Evolutionary conservation across 2,329 filamentous ascomycete genomes (phyloP).

Genomic region (Fusarium udum): DNA sequence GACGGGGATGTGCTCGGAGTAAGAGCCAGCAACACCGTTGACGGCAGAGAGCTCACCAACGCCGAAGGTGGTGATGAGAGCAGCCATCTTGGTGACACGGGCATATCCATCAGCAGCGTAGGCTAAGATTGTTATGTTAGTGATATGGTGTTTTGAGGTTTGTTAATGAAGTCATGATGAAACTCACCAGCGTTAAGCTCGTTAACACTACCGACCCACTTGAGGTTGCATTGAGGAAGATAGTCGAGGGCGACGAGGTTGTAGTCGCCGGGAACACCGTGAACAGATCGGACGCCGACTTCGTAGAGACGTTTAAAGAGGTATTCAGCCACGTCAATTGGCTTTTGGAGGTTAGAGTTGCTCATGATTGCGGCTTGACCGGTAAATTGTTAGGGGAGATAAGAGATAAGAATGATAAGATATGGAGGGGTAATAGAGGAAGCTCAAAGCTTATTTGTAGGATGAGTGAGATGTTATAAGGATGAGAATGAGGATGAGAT

Average conservation of each 20-base stretch:
- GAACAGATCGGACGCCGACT: constrained; percentile 71
- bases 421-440: constrained; percentile 8
- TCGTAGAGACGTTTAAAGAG: constrained; percentile 72
- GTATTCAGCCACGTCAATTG: constrained; percentile 72
- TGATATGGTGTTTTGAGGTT: not conserved
- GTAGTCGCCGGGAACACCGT: constrained; percentile 78
- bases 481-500: not conserved
- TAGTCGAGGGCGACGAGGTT: constrained; percentile 76
- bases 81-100: constrained; percentile 74
- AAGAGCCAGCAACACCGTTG: constrained; percentile 79
- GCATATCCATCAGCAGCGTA: constrained; percentile 86
- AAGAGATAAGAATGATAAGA: not conserved
- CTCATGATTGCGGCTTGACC: constrained; percentile 29
- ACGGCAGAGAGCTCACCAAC: constrained; percentile 79
- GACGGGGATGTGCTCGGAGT: constrained; percentile 76
- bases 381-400: not conserved
- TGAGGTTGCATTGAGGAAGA: constrained; percentile 64
- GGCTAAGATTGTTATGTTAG: constrained; percentile 52
- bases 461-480: not conserved
- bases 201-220: constrained; percentile 76
- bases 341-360: constrained; percentile 53
- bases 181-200: constrained; percentile 75
- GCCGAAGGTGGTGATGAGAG: constrained; percentile 79
- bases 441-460: constrained; percentile 21
- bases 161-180: constrained; percentile 25